Evolutionary conservation across 768 basidiomycete genomes (phyloP).

Genomic region (Leccinum disarticulatum): DNA sequence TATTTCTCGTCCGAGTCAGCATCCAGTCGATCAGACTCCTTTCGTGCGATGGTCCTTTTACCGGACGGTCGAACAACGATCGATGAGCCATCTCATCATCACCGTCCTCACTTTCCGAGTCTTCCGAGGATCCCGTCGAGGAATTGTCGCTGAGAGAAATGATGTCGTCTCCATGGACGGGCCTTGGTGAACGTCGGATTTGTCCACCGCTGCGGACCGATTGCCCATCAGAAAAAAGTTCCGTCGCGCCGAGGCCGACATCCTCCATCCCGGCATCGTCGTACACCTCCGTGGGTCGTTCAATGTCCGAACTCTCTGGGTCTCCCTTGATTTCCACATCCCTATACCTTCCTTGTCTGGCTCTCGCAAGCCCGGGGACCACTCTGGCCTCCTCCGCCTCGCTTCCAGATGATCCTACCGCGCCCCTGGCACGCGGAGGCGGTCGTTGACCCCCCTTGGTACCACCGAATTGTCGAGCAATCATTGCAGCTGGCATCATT

Average conservation of each 20-base stretch:
- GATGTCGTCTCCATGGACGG: conserved; percentile 8
- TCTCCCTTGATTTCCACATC: conserved; percentile 56
- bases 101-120: conserved; percentile 16
- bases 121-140: conserved; percentile 9
- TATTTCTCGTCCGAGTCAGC: conserved; percentile 45
- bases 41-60: conserved; percentile 31
- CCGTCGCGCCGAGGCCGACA: background rate
- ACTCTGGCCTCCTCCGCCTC: conserved; percentile 41
- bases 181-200: conserved; percentile 12
- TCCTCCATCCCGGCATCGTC: conserved; percentile 1
- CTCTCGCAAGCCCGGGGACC: conserved; percentile 52
- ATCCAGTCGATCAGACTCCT: conserved; percentile 68
- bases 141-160: conserved; percentile 28
- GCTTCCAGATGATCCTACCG: conserved; percentile 22
- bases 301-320: conserved; percentile 56
- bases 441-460: conserved; percentile 12
- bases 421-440: conserved; percentile 9
- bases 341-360: conserved; percentile 36
- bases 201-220: conserved; percentile 25
- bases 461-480: conserved; percentile 34
- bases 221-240: conserved; percentile 13
- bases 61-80: conserved; percentile 30
- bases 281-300: conserved; percentile 2
- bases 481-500: conserved; percentile 58
- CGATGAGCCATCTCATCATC: conserved; percentile 36